Evolutionary conservation across 148 eudicot species (phyloP).

Genomic region (Fagopyrum tataricum): DNA sequence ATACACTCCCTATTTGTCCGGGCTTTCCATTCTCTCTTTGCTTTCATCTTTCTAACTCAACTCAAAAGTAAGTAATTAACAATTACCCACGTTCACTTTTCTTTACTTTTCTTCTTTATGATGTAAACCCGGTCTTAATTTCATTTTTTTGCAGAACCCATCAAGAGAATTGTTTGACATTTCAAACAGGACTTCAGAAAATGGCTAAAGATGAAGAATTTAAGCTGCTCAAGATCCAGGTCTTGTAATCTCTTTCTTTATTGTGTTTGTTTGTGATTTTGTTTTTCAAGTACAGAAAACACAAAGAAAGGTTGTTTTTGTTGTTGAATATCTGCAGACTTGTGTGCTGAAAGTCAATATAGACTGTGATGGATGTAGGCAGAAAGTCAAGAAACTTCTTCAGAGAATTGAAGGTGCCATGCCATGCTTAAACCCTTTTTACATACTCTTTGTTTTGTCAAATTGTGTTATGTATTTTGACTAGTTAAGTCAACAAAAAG

Average conservation of each 20-base stretch:
- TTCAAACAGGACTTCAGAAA: constrained; percentile 13
- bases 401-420: constrained; percentile 80
- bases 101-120: not conserved
- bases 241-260: constrained; percentile 7
- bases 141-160: not conserved
- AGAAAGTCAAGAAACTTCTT: constrained; percentile 69
- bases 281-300: not conserved
- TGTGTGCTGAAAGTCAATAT: constrained; percentile 68
- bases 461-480: not conserved
- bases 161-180: not conserved
- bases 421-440: not conserved
- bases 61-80: not conserved
- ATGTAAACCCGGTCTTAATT: not conserved
- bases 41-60: not conserved
- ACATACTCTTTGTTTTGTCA: not conserved
- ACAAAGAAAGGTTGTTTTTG: not conserved
- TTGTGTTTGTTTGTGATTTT: not conserved
- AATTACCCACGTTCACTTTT: not conserved
- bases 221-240: constrained; percentile 85
- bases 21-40: not conserved
- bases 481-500: constrained; percentile 7
- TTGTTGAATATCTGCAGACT: constrained; percentile 28
- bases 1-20: constrained; percentile 11
- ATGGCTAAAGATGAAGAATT: constrained; percentile 81
- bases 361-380: constrained; percentile 80